A percentile compares a stretch with the other conserved stretches of the same genome.
Evolutionary conservation across 192 early-diverging fungal species (phyloP).

Genomic region (Mortierella hygrophila): DNA sequence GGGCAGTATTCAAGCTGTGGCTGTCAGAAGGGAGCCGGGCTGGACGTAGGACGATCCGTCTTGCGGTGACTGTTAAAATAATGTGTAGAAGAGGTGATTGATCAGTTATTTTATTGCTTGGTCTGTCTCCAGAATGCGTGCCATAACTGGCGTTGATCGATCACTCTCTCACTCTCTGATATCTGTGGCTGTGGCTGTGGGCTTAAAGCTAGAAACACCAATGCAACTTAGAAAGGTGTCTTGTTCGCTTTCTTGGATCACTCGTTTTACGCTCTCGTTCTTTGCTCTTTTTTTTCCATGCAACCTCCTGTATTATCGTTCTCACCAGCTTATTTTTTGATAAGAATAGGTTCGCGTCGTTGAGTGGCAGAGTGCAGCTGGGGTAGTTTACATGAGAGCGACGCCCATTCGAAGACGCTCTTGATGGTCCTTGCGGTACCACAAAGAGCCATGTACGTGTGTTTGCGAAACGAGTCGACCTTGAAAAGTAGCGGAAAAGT

Average conservation of each 20-base stretch:
- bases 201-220: neutral
- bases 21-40: neutral
- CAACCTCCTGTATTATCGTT: neutral
- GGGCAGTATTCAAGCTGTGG: neutral
- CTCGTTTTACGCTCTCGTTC: neutral
- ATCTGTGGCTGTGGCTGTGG: neutral
- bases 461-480: neutral
- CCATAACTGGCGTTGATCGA: neutral
- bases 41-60: neutral
- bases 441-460: constrained; percentile 16
- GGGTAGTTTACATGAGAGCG: constrained; percentile 15
- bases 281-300: neutral
- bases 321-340: neutral
- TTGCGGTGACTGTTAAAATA: constrained; percentile 5
- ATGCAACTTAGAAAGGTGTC: neutral
- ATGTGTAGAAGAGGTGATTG: neutral
- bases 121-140: neutral
- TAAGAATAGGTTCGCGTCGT: neutral
- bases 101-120: neutral
- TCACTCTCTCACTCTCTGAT: neutral
- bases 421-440: constrained; percentile 12
- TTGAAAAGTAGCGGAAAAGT: constrained; percentile 7
- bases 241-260: neutral
- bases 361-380: neutral
- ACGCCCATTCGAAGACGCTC: constrained; percentile 12